Base-by-base conservation (phyloP, 139 green algal genomes). In the Coccomyxa sp. region DNA sequence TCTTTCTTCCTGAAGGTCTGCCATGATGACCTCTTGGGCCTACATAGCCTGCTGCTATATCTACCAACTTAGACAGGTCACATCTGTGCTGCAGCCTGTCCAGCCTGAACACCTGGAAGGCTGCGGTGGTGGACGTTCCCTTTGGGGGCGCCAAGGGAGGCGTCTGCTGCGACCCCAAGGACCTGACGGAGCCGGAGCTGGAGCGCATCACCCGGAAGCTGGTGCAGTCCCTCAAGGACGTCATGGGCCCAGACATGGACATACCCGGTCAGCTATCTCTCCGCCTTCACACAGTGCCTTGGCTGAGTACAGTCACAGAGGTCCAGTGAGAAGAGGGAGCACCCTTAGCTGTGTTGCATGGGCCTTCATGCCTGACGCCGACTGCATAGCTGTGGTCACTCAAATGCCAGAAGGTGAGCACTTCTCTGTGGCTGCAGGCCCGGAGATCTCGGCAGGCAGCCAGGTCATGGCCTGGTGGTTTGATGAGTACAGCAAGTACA, bases 31-130 rank as follows among this genome's bases (percentile, higher is more conserved):
- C 16, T 16, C 16, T 8, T 71, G 58, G 8, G 16, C 58, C 8
- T 36, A 10, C 8, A 71, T 27, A 33, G 27, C 16, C 18, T 27
- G 8, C 58, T 27, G 8, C 27, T 27, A 10, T n/a, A 31, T 36
- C 58, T 10, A n/a, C 12, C 18, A 71, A 33, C 18, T 16, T 36
- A 27, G 27, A 36, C 70, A 74, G 35, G 5, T 39, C 3, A 44
- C 3, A 44, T 40, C 12, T 16, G 9, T n/a, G 33, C 8, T 72
- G 41, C 73, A 83, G 79, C 39, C 74, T 79, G 37, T 73, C 73
- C 5, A 55, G 35, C 41, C 87, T 98, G n/a, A 98, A 97, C 92
- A 98, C 94, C 0, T 98, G 93, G 93, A 99, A 99, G 84, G 97
- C 95, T 0, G 95, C 95, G 0, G 84, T 98, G 10, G 91, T 98